Percentiles rank a stretch among this genome's conserved stretches.
Conservation (phyloP, 1,284 basidiomycete genomes). For the Tilletia horrida region DNA sequence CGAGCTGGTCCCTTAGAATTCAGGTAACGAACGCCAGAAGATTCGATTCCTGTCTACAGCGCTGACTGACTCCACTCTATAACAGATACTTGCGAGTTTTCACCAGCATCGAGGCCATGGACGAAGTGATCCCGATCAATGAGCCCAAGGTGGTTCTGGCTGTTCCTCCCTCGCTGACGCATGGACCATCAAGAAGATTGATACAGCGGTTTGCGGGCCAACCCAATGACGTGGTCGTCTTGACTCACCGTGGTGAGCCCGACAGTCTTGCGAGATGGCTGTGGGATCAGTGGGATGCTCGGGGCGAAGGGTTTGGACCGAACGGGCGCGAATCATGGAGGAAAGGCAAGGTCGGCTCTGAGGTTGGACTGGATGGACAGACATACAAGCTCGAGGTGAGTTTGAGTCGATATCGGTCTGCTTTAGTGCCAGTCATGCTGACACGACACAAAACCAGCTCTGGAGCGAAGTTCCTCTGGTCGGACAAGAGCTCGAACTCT, state of each 20-base stretch:
- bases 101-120: slow-evolving; percentile 72
- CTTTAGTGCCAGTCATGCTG: too few species aligned
- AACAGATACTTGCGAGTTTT: slow-evolving; percentile 83
- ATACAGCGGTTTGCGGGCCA: slow-evolving; percentile 85
- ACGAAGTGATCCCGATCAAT: slow-evolving; percentile 71
- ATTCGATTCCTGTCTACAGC: neutral
- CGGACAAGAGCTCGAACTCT: slow-evolving; percentile 72
- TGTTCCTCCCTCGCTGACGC: slow-evolving; percentile 83
- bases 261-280: slow-evolving; percentile 74
- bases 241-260: slow-evolving; percentile 63
- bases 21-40: slow-evolving; percentile 20
- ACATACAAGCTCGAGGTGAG: slow-evolving; percentile 59
- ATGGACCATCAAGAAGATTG: slow-evolving; percentile 81
- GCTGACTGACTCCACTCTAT: slow-evolving; percentile 5
- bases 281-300: slow-evolving; percentile 79
- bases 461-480: slow-evolving; percentile 73
- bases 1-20: slow-evolving; percentile 19
- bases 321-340: slow-evolving; percentile 72
- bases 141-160: slow-evolving; percentile 84
- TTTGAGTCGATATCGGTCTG: slow-evolving; percentile 4
- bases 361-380: slow-evolving; percentile 64
- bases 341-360: slow-evolving; percentile 77
- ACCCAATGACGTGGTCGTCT: slow-evolving; percentile 41
- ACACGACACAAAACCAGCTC: slow-evolving; percentile 61
- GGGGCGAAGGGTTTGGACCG: slow-evolving; percentile 61